A percentile compares a stretch with the other conserved stretches of the same genome.
phyloP scores from a whole-genome alignment of 2,329 filamentous ascomycete genomes.

The Ilyonectria destructans region DNA sequence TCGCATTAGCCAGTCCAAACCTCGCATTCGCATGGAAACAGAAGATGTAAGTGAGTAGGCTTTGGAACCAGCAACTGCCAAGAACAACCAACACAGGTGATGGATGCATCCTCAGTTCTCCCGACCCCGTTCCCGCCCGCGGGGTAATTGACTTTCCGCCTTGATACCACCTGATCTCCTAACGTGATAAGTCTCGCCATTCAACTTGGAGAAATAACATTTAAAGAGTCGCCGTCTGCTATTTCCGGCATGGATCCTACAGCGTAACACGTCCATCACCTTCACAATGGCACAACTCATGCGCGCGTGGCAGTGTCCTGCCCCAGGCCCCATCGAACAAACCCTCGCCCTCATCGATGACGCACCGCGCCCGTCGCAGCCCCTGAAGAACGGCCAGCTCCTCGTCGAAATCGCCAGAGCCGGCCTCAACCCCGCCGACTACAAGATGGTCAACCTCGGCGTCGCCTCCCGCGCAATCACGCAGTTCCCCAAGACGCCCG shows the following conservation, averaged over 20 bases:
- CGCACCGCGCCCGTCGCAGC: constrained; percentile 38
- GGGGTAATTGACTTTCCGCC: constrained; percentile 15
- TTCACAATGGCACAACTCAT: constrained; percentile 44
- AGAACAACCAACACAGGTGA: neutral
- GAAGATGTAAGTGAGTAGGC: neutral
- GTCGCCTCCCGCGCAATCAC: constrained; percentile 53
- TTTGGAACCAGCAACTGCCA: neutral
- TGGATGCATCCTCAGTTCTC: neutral
- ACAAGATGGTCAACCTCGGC: constrained; percentile 63
- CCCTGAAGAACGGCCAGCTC: constrained; percentile 52
- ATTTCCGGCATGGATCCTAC: neutral
- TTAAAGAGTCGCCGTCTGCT: neutral
- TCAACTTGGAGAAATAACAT: neutral
- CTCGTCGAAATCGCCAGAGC: constrained; percentile 62
- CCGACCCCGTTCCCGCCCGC: constrained; percentile 26
- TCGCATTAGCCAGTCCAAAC: neutral
- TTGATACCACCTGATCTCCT: constrained; percentile 5
- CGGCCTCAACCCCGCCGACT: constrained; percentile 66
- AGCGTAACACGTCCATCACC: constrained; percentile 8
- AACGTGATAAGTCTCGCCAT: constrained; percentile 26
- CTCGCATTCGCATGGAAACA: neutral
- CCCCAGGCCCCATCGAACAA: constrained; percentile 46
- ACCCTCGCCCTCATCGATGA: constrained; percentile 43
- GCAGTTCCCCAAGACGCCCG: constrained; percentile 60
- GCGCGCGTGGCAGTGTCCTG: constrained; percentile 50